Evolutionary conservation across 192 early-diverging fungal species (phyloP), one percentile per base, ranked within the genome.

Genomic region (Coemansia sp.): DNA sequence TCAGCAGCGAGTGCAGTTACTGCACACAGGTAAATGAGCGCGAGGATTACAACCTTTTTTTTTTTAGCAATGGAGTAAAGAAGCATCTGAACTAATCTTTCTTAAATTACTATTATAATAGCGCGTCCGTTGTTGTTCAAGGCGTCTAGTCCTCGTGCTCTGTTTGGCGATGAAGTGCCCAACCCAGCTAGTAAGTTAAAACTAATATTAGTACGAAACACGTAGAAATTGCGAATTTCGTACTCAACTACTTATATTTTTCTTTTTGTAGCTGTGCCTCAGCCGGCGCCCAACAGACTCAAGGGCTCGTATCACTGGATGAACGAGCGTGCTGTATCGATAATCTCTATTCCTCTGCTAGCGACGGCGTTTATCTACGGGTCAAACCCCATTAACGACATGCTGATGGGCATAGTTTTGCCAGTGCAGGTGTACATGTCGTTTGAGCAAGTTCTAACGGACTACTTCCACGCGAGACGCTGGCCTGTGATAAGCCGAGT

Each of bases 291-390:
- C 22, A 84, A 89, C 81, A 86, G 86, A 67, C 80, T 89, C 41
- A 87, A 93, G 72, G 97, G 97, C 22, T 93, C 93, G 44, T 93
- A 95, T 80, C 97, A 98, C 86, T 99, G 97, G 97, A 88, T 91
- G 86, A 85, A 90, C 73, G 97, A 99, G 74, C 95, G 97, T 47
- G 87, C 86, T n/a, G 74, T 95, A 20, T 87, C 90, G 45, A 24
- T 93, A 40, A 86, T 89, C 22, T 70, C 91, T 62, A 70, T 94
- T 24, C 95, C 95, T 22, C 74, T 97, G 27, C 74, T 95, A 45
- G 88, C 80, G 15, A 87, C 89, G n/a, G 91, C 93, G 39, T 80
- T 93, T 43, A 69, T 89, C 62, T 80, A 87, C 37, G 97, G 97
- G n/a, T 86, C 93, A 47, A 84, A 90, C 70, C 91, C 95, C 8